phyloP scores from a whole-genome alignment of 1,139 yeast species.

The Candida glucosophila region DNA sequence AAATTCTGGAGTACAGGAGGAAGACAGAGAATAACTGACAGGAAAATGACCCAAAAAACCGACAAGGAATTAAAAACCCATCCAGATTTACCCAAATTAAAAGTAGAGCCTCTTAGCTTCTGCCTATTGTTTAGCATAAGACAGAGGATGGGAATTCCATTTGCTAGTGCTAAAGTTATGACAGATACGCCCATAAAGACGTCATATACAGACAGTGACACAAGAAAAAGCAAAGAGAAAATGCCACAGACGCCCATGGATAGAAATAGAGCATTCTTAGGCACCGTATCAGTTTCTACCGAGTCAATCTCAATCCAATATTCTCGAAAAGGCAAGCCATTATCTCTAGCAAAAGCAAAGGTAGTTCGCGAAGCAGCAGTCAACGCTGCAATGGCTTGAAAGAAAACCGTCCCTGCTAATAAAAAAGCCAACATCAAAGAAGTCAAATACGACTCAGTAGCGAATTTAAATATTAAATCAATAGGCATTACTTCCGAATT shows the following conservation, averaged over 20 bases:
- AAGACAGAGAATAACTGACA: slow-evolving; percentile 57
- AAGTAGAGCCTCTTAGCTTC: slow-evolving; percentile 63
- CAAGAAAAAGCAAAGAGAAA: slow-evolving; percentile 55
- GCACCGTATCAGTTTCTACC: slow-evolving; percentile 49
- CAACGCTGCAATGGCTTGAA: slow-evolving; percentile 72
- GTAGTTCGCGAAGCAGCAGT: slow-evolving; percentile 85
- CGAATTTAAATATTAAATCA: slow-evolving; percentile 57
- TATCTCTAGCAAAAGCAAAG: slow-evolving; percentile 84
- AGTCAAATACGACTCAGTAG: slow-evolving; percentile 60
- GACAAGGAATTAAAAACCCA: slow-evolving; percentile 56
- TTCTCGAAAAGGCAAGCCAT: slow-evolving; percentile 66
- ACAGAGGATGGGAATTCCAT: slow-evolving; percentile 65
- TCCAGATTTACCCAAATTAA: slow-evolving; percentile 57
- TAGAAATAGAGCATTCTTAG: slow-evolving; percentile 62
- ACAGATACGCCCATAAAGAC: slow-evolving; percentile 88
- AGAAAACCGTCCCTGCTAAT: slow-evolving; percentile 62
- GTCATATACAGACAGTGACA: slow-evolving; percentile 71
- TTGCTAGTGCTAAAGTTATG: slow-evolving; percentile 64
- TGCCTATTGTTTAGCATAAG: slow-evolving; percentile 53
- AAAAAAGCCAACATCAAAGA: slow-evolving; percentile 60
- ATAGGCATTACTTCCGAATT: slow-evolving; percentile 60
- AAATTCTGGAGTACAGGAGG: slow-evolving; percentile 65
- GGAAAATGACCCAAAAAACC: slow-evolving; percentile 51
- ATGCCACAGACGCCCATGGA: slow-evolving; percentile 59
- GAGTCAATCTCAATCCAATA: slow-evolving; percentile 61